Evolutionary conservation across 352 stramenopile genomes (phyloP), one percentile per base, ranked within the genome.

Genomic region (Pythium plurisporium): DNA sequence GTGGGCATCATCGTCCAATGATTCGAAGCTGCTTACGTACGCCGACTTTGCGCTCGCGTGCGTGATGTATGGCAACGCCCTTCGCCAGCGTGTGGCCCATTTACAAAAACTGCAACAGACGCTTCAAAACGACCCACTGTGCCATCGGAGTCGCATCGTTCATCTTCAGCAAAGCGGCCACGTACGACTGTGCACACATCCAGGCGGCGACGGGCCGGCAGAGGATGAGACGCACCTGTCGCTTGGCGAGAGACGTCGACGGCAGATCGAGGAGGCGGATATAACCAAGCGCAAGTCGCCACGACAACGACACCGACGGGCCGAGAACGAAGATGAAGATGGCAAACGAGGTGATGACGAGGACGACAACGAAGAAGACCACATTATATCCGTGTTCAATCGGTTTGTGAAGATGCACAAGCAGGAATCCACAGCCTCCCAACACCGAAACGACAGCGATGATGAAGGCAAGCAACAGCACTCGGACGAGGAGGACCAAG

Each of bases 131-230:
- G 75, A 87, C 34, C 62, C 79, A 12, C 57, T 83, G 31, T 61
- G 40, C 6, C 82, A 91, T 51, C 70, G 62, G 1, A 82, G 72
- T 55, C 79, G 79, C 12, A 79, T 91, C 9, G 79, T 91, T 17
- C 77, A 89, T 27, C 69, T 91, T 2, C 82, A 91, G 34, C 75
- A 78, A 33, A 82, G 71, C 31, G 82, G 79, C 1, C 82, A 91
- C 56, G 77, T 89, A 15, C 72, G 82, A 10, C 68, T 91, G 47
- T 89, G 79, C 52, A 68, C n/a, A 4, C 49, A 62, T 27, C 27
- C 44, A 37, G 57, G 48, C 3, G 49, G 27, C 1, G 46, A 36
- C 29, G 34, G 12, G 15, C 49, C 15, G 20, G 47, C 23, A 15
- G 34, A 42, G 29, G 50, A 25, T 8, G 37, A 26, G n/a, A 15